A percentile compares a stretch with the other conserved stretches of the same genome.
These are phyloP conservation scores for Fusarium sp. DNA, from an alignment of 2,329 filamentous ascomycete genomes.

Conservation along the genomic window DNA sequence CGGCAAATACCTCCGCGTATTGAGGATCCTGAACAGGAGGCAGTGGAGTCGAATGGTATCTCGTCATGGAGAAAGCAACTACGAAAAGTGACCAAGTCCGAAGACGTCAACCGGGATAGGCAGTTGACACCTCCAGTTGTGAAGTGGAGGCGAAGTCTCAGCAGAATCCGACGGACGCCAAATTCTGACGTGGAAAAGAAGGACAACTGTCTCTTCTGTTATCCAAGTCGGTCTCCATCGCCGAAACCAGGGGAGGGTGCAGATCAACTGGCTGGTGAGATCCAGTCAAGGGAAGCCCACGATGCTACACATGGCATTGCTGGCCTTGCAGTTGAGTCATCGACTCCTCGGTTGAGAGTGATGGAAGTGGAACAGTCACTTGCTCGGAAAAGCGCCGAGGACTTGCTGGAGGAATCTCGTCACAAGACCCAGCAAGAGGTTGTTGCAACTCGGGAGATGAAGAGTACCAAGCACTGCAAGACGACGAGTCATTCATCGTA, in stretches of 20 bases:
- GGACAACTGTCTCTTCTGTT: slow-evolving; percentile 39
- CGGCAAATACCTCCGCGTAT: slow-evolving; percentile 13
- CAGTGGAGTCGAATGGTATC: slow-evolving; percentile 18
- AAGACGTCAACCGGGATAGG: slow-evolving; percentile 25
- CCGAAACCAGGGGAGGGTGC: slow-evolving; percentile 4
- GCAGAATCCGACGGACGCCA: slow-evolving; percentile 27
- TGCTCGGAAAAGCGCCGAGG: slow-evolving; percentile 38
- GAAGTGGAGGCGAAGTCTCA: slow-evolving; percentile 41
- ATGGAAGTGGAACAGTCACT: slow-evolving; percentile 46
- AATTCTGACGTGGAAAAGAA: slow-evolving; percentile 23
- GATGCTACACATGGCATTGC: neutral
- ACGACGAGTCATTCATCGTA: slow-evolving; percentile 12
- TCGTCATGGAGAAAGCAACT: slow-evolving; percentile 42
- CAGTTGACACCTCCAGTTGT: slow-evolving; percentile 24
- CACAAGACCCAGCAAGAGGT: neutral
- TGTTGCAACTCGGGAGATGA: slow-evolving; percentile 7
- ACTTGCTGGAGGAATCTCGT: slow-evolving; percentile 21
- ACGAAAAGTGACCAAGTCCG: slow-evolving; percentile 38
- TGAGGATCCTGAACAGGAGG: slow-evolving; percentile 3
- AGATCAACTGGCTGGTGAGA: slow-evolving; percentile 4
- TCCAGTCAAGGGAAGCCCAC: neutral
- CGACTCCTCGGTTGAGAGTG: slow-evolving; percentile 40
- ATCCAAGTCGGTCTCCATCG: slow-evolving; percentile 33
- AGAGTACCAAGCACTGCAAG: neutral
- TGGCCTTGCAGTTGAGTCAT: slow-evolving; percentile 12